These are phyloP conservation scores for Prunus armeniaca DNA, from an alignment of 306 rosid species.

Conservation along the genomic window DNA sequence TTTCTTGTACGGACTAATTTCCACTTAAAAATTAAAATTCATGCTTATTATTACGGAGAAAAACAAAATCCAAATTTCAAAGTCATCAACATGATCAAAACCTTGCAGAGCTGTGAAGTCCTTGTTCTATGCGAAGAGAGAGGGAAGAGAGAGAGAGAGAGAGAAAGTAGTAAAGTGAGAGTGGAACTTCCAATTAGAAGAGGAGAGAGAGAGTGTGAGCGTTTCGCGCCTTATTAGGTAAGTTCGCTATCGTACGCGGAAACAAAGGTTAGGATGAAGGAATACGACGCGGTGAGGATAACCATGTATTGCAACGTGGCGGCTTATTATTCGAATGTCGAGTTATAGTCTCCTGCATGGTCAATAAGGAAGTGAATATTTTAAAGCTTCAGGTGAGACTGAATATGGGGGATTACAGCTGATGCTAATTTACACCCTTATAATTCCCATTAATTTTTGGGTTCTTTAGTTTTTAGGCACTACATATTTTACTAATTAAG, in stretches of 20 bases:
- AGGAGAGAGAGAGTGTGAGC: neutral
- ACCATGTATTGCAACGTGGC: neutral
- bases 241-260: slow-evolving; percentile 10
- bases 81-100: neutral
- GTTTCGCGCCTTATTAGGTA: neutral
- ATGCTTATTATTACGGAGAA: neutral
- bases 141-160: neutral
- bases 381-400: neutral
- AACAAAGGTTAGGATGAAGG: neutral
- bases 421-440: neutral
- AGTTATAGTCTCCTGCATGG: neutral
- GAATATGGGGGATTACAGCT: neutral
- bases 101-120: neutral
- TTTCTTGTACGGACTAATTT: neutral
- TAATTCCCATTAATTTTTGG: too few species aligned
- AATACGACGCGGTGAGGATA: neutral
- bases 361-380: neutral
- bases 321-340: neutral
- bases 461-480: too few species aligned
- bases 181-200: neutral
- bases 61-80: neutral
- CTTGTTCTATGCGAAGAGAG: neutral
- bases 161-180: neutral
- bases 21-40: neutral
- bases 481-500: too few species aligned